Percentiles rank a stretch among this genome's conserved stretches.
These are phyloP conservation scores for Rhodotorula graminis DNA, from an alignment of 768 basidiomycete genomes.

Conservation along the genomic window DNA sequence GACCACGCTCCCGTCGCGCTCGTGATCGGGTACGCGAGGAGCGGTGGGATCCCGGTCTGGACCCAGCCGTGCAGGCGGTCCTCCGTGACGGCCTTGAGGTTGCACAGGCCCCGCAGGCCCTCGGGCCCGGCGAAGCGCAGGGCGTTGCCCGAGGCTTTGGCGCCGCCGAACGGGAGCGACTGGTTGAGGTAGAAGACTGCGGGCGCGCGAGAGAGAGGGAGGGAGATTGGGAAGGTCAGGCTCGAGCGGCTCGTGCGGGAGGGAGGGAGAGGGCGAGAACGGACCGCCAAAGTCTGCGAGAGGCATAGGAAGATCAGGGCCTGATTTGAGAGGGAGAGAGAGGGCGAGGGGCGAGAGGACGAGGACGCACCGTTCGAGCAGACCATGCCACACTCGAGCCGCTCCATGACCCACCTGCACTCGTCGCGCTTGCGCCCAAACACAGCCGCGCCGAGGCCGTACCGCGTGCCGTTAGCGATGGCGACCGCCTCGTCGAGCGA, in stretches of 20 bases:
- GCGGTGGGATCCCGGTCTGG: slow-evolving; percentile 77
- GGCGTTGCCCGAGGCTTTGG: slow-evolving; percentile 80
- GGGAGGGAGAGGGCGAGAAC: not conserved
- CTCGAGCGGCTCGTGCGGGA: not conserved
- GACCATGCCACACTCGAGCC: slow-evolving; percentile 92
- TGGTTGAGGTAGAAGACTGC: slow-evolving; percentile 57
- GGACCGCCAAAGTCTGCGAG: slow-evolving; percentile 31
- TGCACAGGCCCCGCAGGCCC: slow-evolving; percentile 80
- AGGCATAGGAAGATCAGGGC: slow-evolving; percentile 1
- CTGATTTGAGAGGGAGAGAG: slow-evolving; percentile 41
- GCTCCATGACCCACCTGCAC: slow-evolving; percentile 72
- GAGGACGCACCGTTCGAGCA: slow-evolving; percentile 82
- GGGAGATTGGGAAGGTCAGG: not conserved
- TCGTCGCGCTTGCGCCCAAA: slow-evolving; percentile 79
- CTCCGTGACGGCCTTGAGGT: slow-evolving; percentile 76
- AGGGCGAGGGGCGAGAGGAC: slow-evolving; percentile 55
- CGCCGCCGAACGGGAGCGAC: slow-evolving; percentile 91
- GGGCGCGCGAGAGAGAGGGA: not conserved
- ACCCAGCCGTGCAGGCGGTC: slow-evolving; percentile 80
- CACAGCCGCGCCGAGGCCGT: slow-evolving; percentile 88
- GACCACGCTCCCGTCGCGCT: slow-evolving; percentile 48
- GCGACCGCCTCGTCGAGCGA: slow-evolving; percentile 76
- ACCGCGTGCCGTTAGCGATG: slow-evolving; percentile 81
- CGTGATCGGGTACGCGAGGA: slow-evolving; percentile 77
- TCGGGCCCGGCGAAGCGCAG: slow-evolving; percentile 90